Conservation (phyloP, 352 stramenopile species). For the Phytophthora tentaculata region DNA sequence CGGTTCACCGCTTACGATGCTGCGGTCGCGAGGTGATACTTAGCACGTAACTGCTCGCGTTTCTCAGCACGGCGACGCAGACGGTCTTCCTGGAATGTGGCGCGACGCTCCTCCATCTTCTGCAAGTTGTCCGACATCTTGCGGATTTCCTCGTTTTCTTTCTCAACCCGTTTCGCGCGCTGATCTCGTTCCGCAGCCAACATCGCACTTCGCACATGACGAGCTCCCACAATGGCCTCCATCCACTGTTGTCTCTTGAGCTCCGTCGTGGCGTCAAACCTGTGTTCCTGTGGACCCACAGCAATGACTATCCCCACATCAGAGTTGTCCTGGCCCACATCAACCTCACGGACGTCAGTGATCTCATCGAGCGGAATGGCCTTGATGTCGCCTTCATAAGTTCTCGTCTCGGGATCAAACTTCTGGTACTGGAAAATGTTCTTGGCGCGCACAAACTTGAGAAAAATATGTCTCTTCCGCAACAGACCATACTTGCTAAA, state of each 20-base stretch:
- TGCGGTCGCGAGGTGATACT: constrained; percentile 66
- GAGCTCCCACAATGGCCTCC: constrained; percentile 56
- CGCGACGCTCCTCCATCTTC: constrained; percentile 61
- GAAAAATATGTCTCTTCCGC: constrained; percentile 56
- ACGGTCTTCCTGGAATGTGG: constrained; percentile 74
- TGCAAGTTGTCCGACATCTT: constrained; percentile 57
- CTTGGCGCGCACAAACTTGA: constrained; percentile 66
- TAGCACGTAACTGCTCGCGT: constrained; percentile 69
- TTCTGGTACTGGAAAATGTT: constrained; percentile 82
- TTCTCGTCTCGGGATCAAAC: constrained; percentile 53
- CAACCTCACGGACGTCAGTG: constrained; percentile 54
- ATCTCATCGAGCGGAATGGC: constrained; percentile 73
- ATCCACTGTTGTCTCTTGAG: constrained; percentile 69
- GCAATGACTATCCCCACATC: constrained; percentile 61
- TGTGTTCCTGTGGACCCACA: constrained; percentile 56
- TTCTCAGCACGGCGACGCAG: constrained; percentile 62
- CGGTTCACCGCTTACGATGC: constrained; percentile 32
- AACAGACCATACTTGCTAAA: constrained; percentile 78
- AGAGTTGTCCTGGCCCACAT: constrained; percentile 55
- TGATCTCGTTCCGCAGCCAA: constrained; percentile 57
- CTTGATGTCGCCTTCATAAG: constrained; percentile 61
- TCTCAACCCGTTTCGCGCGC: constrained; percentile 58
- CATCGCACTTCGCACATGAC: constrained; percentile 49
- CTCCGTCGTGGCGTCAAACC: constrained; percentile 56
- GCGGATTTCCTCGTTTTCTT: constrained; percentile 67